Base-by-base conservation (phyloP, 1,139 yeast species). In the Yamadazyma spencermartinsiae region DNA sequence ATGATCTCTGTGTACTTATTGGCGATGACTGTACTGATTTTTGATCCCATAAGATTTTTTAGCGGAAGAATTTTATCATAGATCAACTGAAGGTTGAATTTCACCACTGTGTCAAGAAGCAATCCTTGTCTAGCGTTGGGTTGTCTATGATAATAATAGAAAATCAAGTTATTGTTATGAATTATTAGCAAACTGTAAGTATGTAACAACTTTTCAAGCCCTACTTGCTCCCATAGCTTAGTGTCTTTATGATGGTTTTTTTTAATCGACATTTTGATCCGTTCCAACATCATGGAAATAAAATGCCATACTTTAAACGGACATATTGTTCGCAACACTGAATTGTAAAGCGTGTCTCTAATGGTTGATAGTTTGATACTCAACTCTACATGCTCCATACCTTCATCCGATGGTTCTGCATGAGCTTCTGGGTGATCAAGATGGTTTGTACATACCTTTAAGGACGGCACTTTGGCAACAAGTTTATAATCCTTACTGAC, bases 281-380 rank as follows among this genome's bases (percentile, higher is more conserved):
- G 19, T 9, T 15, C 20, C 17, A 28, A 7, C 31, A 28, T 28
- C 31, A 28, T 16, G 6, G 20, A 10, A 11, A 14, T 16, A 5
- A 28, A 16, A 10, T 28, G 15, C 31, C 31, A 28, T 28, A 28
- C 20, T 9, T 15, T 28, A 9, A 28, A 16, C 9, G 31, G 31
- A 7, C 3, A 10, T 7, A 28, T 28, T 5, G n/a, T 5, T 26
- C 14, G 31, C 11, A 10, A 28, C 3, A 7, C 13, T 5, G 17
- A n/a, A 14, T 14, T 4, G 5, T 28, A 20, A n/a, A 28, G 15
- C 4, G 31, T 7, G 9, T 28, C 31, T 4, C 4, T 4, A 15
- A 28, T 28, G 20, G 20, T 20, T 15, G 3, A 4, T 9, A 28
- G 13, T 28, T 28, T 28, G 12, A 9, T 15, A 16, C 11, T 14